Evolutionary conservation across 1,284 basidiomycete species (phyloP).

Genomic region (Cerioporus squamosus): DNA sequence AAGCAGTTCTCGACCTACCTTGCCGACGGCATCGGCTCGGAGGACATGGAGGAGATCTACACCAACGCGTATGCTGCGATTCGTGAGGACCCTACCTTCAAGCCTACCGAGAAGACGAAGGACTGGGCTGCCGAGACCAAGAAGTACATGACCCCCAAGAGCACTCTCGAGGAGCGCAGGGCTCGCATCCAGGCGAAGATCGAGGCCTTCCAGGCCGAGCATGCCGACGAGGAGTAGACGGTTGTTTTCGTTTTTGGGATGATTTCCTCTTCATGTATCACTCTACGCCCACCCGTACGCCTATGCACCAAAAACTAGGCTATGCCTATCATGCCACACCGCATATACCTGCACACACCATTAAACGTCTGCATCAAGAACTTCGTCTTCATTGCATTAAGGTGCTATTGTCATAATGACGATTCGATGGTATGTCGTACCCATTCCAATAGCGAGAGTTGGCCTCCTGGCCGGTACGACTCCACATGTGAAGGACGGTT

Average conservation of each 20-base stretch:
- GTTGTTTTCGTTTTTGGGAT: background rate
- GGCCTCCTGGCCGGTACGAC: slow-evolving; percentile 42
- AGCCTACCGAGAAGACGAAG: slow-evolving; percentile 88
- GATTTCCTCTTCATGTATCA: slow-evolving; percentile 22
- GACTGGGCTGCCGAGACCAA: slow-evolving; percentile 91
- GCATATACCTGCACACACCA: slow-evolving; percentile 3
- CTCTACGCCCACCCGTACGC: slow-evolving; percentile 12
- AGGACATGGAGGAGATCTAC: slow-evolving; percentile 98
- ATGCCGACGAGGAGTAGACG: slow-evolving; percentile 61
- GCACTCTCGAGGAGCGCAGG: slow-evolving; percentile 82
- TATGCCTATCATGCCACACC: slow-evolving; percentile 23
- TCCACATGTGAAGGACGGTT: slow-evolving; percentile 33
- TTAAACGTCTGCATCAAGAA: background rate
- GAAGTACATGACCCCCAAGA: slow-evolving; percentile 76
- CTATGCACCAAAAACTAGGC: slow-evolving; percentile 29
- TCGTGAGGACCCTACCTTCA: slow-evolving; percentile 93
- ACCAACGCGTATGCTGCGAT: slow-evolving; percentile 91
- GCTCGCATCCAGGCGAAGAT: slow-evolving; percentile 84
- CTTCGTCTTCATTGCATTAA: too few relatives aligned
- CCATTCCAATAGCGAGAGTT: slow-evolving; percentile 29
- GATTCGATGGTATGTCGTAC: slow-evolving; percentile 29
- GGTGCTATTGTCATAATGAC: slow-evolving; percentile 17
- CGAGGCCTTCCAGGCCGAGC: slow-evolving; percentile 79
- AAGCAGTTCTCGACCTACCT: slow-evolving; percentile 98
- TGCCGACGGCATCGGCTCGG: slow-evolving; percentile 93